A percentile compares a stretch with the other conserved stretches of the same genome.
phyloP scores from a whole-genome alignment of 164 flowering plant species.

The Nymphaea thermarum region DNA sequence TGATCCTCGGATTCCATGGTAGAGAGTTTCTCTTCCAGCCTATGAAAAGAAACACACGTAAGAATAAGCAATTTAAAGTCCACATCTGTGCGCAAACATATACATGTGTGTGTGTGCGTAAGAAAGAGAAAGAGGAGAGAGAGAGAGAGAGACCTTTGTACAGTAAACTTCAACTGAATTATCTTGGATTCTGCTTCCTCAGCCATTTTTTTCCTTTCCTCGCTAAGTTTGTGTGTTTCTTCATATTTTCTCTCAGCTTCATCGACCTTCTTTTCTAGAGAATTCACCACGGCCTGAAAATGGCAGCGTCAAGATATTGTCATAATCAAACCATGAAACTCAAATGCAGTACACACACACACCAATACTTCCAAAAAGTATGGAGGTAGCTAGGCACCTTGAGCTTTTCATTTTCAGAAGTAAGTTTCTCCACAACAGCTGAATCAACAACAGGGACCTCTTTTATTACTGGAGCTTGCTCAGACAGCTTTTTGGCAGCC shows the following conservation, averaged over 20 bases:
- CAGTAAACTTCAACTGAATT: constrained; percentile 59
- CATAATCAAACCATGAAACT: neutral
- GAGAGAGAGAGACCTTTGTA: constrained; percentile 52
- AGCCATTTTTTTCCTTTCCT: constrained; percentile 86
- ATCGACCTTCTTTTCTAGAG: constrained; percentile 81
- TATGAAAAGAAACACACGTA: constrained; percentile 13
- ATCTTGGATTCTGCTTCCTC: constrained; percentile 78
- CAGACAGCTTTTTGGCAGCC: constrained; percentile 34
- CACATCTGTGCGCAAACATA: neutral
- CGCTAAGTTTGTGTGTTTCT: constrained; percentile 71
- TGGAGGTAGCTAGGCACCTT: constrained; percentile 29
- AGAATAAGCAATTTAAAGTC: neutral
- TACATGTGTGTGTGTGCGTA: neutral
- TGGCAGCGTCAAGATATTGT: neutral
- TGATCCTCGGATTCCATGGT: constrained; percentile 77
- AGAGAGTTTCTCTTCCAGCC: constrained; percentile 77
- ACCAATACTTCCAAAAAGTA: neutral
- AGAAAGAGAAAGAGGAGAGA: neutral
- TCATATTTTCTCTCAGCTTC: constrained; percentile 82
- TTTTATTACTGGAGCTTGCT: constrained; percentile 41
- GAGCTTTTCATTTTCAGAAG: constrained; percentile 73
- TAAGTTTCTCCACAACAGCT: constrained; percentile 51
- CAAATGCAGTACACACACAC: neutral
- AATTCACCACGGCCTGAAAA: constrained; percentile 46
- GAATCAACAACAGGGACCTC: constrained; percentile 72